Evolutionary conservation across 345 rosid species (phyloP).

Genomic region (Populus deltoides): DNA sequence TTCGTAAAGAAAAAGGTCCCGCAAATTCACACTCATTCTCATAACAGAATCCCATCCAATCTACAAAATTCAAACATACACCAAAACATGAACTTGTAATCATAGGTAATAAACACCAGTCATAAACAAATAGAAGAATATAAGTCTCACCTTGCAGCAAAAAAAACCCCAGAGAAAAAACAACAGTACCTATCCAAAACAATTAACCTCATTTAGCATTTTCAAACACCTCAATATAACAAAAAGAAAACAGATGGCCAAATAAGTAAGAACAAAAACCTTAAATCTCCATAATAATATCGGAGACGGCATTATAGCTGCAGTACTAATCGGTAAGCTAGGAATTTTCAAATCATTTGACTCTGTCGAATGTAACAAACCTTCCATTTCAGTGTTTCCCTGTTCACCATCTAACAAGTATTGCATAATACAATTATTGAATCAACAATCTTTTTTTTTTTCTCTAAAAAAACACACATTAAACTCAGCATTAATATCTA

Average conservation of each 20-base stretch:
- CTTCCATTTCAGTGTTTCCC: conserved; percentile 53
- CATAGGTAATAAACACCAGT: not conserved
- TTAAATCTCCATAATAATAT: conserved; percentile 70
- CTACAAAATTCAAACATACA: conserved; percentile 39
- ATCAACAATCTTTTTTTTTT: not conserved
- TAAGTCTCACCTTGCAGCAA: conserved; percentile 80
- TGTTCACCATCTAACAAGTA: conserved; percentile 44
- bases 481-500: not conserved
- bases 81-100: not conserved
- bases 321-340: conserved; percentile 40
- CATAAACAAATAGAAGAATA: not conserved
- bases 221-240: conserved; percentile 9
- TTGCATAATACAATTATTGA: not conserved
- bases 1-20: conserved; percentile 87
- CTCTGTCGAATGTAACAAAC: conserved; percentile 41
- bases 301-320: conserved; percentile 68
- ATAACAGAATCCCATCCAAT: conserved; percentile 92
- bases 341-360: conserved; percentile 45
- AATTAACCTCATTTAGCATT: conserved; percentile 18
- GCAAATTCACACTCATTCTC: conserved; percentile 80
- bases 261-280: conserved; percentile 39
- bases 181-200: conserved; percentile 60
- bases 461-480: not conserved
- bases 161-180: conserved; percentile 70
- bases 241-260: not conserved